Conservation (phyloP, 257 asterid species). For the Lithospermum erythrorhizon region DNA sequence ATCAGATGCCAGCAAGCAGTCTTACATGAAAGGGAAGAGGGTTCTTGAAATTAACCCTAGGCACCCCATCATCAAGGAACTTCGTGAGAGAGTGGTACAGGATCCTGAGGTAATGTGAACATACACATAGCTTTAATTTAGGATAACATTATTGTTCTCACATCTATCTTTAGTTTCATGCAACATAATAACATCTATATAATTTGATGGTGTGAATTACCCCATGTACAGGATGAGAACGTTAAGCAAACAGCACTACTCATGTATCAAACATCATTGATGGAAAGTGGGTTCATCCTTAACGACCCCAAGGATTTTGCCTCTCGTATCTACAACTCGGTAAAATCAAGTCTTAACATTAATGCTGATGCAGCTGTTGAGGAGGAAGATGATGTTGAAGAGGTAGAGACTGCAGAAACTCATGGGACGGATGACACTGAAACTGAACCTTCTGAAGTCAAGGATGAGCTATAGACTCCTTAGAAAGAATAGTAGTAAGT, state of each 20-base stretch:
- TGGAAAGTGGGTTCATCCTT: constrained; percentile 83
- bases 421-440: constrained; percentile 20
- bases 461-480: constrained; percentile 59
- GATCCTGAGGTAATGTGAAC: constrained; percentile 49
- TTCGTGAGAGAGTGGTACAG: constrained; percentile 54
- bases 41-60: constrained; percentile 85
- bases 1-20: constrained; percentile 72
- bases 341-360: constrained; percentile 56
- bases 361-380: constrained; percentile 63
- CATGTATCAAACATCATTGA: constrained; percentile 77
- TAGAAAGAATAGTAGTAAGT: not conserved
- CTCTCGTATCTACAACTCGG: constrained; percentile 51
- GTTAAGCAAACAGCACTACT: constrained; percentile 72
- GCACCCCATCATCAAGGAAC: constrained; percentile 86
- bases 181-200: not conserved
- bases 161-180: not conserved
- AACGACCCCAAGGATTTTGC: constrained; percentile 85
- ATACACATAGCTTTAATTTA: too few relatives aligned
- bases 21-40: constrained; percentile 91
- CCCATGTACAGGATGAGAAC: constrained; percentile 33
- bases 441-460: constrained; percentile 19
- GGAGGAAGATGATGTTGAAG: constrained; percentile 71
- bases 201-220: not conserved
- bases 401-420: constrained; percentile 42
- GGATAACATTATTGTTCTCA: not conserved